These are phyloP conservation scores for Termitomyces sp. DNA, from an alignment of 768 basidiomycete species.

Conservation along the genomic window DNA sequence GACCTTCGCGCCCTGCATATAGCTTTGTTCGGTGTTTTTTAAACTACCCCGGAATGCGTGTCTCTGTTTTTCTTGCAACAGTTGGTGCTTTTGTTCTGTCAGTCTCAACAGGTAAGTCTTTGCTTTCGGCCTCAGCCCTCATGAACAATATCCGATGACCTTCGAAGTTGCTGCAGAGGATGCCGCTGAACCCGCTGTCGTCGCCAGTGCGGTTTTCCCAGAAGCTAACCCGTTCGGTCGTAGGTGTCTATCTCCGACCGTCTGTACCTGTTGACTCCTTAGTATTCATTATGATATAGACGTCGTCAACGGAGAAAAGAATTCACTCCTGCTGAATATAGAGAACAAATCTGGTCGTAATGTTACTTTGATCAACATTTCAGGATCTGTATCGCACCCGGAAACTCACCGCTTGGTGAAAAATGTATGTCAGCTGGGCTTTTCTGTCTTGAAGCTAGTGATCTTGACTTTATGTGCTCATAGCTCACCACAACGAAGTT, in stretches of 20 bases:
- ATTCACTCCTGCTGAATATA: constrained; percentile 57
- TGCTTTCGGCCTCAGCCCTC: constrained; percentile 8
- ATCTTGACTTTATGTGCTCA: constrained; percentile 2
- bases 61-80: constrained; percentile 13
- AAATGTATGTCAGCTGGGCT: constrained; percentile 45
- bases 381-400: constrained; percentile 66
- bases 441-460: neutral
- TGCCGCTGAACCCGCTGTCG: constrained; percentile 50
- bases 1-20: neutral
- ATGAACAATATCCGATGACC: constrained; percentile 1
- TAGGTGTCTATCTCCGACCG: constrained; percentile 34
- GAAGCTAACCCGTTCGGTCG: constrained; percentile 76
- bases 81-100: constrained; percentile 15
- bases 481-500: constrained; percentile 62
- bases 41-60: constrained; percentile 18
- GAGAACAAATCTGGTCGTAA: constrained; percentile 78
- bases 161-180: constrained; percentile 27
- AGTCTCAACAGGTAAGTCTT: constrained; percentile 18
- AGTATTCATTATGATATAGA: constrained; percentile 41
- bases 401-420: constrained; percentile 63
- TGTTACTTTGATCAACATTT: constrained; percentile 60
- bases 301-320: constrained; percentile 81
- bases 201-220: constrained; percentile 55
- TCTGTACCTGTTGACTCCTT: constrained; percentile 7
- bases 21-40: neutral